Evolutionary conservation across 805 yeast genomes (phyloP).

Genomic region (Cyberlindnera galapagoensis): DNA sequence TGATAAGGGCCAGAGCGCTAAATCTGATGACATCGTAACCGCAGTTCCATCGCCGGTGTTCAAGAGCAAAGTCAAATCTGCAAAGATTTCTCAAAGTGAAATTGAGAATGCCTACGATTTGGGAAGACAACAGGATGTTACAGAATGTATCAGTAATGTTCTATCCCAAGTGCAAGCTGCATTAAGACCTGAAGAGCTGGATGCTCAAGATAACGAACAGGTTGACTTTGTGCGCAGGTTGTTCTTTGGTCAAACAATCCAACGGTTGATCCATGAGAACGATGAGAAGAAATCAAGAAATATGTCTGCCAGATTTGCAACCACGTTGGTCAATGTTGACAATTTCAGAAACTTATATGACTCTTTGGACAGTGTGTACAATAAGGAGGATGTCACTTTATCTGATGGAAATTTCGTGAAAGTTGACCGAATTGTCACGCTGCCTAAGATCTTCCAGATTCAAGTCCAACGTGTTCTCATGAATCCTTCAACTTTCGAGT

Average conservation of each 20-base stretch:
- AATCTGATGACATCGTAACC: too few species aligned
- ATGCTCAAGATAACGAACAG: conserved; percentile 70
- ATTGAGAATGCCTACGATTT: conserved; percentile 69
- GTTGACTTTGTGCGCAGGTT: conserved; percentile 70
- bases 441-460: conserved; percentile 81
- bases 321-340: conserved; percentile 78
- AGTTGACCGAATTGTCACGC: conserved; percentile 58
- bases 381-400: conserved; percentile 62
- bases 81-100: conserved; percentile 45
- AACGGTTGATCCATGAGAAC: conserved; percentile 52
- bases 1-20: too few species aligned
- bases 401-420: conserved; percentile 66
- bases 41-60: too few species aligned
- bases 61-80: conserved; percentile 19
- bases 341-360: conserved; percentile 88
- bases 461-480: conserved; percentile 93
- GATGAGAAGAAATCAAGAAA: conserved; percentile 33
- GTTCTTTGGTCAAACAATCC: conserved; percentile 83
- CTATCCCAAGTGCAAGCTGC: conserved; percentile 88
- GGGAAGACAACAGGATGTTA: conserved; percentile 95
- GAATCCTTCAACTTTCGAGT: conserved; percentile 64
- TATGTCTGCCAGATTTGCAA: conserved; percentile 69
- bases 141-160: conserved; percentile 94
- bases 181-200: conserved; percentile 56
- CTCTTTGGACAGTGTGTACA: conserved; percentile 80